Conservation (phyloP, 345 rosid species). For the Gossypioides kirkii region DNA sequence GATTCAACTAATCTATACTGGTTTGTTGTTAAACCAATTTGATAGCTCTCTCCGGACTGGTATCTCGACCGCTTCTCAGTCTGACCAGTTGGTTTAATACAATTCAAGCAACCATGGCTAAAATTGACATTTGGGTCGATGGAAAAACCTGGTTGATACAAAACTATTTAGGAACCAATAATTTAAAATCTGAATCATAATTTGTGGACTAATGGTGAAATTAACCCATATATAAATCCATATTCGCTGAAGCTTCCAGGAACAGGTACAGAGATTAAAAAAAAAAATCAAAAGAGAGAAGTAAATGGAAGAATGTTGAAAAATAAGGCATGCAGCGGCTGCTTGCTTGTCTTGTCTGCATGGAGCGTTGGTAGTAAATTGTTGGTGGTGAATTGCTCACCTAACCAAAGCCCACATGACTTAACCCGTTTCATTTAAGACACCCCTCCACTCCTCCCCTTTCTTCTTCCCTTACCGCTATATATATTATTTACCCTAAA, state of each 20-base stretch:
- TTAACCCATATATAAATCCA: not conserved
- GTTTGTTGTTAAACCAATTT: no score
- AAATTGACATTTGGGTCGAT: no score
- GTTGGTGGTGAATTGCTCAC: conserved; percentile 55
- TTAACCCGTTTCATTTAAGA: conserved; percentile 36
- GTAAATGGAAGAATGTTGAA: not conserved
- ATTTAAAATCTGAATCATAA: not conserved
- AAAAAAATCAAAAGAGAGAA: not conserved
- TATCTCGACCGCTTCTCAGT: no score
- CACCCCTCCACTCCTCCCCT: not conserved
- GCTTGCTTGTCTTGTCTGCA: not conserved
- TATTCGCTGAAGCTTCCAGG: not conserved
- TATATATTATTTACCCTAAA: not conserved
- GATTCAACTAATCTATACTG: no score
- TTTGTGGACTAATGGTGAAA: not conserved
- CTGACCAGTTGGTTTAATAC: not conserved
- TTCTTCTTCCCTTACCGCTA: not conserved
- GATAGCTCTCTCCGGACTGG: no score
- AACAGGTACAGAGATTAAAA: not conserved
- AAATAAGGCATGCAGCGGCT: not conserved
- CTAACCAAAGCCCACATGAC: conserved; percentile 51
- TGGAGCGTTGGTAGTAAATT: conserved; percentile 26
- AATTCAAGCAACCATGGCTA: not conserved
- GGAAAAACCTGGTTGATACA: no score
- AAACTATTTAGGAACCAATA: not conserved